Percentiles rank a stretch among this genome's conserved stretches.
These are phyloP conservation scores for Auricularia auricula-judae DNA, from an alignment of 768 basidiomycete genomes.

Conservation along the genomic window DNA sequence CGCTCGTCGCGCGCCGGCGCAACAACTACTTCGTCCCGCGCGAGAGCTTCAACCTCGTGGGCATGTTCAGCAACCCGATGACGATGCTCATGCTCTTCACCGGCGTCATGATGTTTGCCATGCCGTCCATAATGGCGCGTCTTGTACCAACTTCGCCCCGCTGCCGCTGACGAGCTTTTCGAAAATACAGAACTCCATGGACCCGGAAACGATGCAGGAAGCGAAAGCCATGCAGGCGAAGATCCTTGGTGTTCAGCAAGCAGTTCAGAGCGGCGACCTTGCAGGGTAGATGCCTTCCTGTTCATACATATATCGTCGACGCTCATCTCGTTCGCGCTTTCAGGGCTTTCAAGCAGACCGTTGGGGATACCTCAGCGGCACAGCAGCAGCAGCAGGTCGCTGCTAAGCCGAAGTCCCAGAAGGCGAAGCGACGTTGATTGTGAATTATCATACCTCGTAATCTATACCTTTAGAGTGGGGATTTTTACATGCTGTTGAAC, in stretches of 20 bases:
- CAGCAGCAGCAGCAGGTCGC: background rate
- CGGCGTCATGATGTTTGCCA: constrained; percentile 54
- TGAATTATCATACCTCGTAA: background rate
- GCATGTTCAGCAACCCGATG: constrained; percentile 78
- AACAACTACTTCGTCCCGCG: constrained; percentile 55
- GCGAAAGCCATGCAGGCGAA: constrained; percentile 51
- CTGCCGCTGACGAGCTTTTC: background rate
- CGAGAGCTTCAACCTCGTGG: constrained; percentile 62
- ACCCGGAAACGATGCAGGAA: constrained; percentile 57
- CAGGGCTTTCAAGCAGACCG: background rate
- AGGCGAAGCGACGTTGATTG: background rate
- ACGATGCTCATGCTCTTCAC: constrained; percentile 65
- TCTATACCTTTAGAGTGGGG: too few relatives aligned
- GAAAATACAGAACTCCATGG: constrained; percentile 54
- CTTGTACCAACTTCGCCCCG: background rate
- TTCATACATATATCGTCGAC: background rate
- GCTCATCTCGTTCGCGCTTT: background rate
- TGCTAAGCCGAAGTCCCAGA: background rate
- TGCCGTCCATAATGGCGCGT: constrained; percentile 67
- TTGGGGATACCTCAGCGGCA: background rate
- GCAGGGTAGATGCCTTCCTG: constrained; percentile 32
- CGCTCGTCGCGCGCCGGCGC: constrained; percentile 41
- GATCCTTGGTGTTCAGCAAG: constrained; percentile 41
- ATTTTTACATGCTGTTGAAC: too few relatives aligned
- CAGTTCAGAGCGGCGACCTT: constrained; percentile 47